A percentile compares a stretch with the other conserved stretches of the same genome.
Conservation (phyloP, 495 filamentous ascomycete species). For the Penicillium egyptiacum region DNA sequence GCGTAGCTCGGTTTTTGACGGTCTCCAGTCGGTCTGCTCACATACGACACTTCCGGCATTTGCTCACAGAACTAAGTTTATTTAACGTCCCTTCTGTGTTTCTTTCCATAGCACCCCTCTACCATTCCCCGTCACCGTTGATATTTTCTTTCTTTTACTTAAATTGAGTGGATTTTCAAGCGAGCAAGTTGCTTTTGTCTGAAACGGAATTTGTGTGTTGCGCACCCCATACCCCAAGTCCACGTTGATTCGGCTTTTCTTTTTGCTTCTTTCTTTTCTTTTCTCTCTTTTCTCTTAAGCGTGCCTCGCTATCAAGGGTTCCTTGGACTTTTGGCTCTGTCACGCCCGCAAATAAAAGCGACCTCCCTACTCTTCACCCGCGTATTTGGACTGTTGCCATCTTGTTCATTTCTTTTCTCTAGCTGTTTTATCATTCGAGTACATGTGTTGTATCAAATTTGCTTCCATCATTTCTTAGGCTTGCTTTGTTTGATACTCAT, state of each 20-base stretch:
- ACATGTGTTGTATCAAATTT: constrained; percentile 30
- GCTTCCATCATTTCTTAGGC: constrained; percentile 26
- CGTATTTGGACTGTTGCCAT: constrained; percentile 12
- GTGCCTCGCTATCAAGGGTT: constrained; percentile 30
- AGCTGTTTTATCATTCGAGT: constrained; percentile 37
- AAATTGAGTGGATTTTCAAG: constrained; percentile 47
- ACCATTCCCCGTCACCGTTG: constrained; percentile 14
- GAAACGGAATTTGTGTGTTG: constrained; percentile 52
- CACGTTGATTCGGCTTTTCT: constrained; percentile 42
- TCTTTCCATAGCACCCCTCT: constrained; percentile 11
- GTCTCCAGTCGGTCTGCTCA: constrained; percentile 13
- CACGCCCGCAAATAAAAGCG: constrained; percentile 48
- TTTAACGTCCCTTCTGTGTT: constrained; percentile 18
- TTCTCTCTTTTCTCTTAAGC: constrained; percentile 33
- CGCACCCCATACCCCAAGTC: constrained; percentile 51
- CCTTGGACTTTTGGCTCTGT: constrained; percentile 40
- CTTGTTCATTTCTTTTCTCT: constrained; percentile 34
- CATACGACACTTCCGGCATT: constrained; percentile 13
- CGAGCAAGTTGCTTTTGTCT: constrained; percentile 46
- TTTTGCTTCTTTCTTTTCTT: neutral
- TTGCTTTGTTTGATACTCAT: constrained; percentile 24
- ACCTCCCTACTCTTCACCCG: constrained; percentile 33
- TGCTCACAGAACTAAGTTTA: constrained; percentile 17
- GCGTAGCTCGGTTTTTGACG: constrained; percentile 35
- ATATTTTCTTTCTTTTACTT: constrained; percentile 20